Evolutionary conservation across 2,329 filamentous ascomycete species (phyloP).

Genomic region (Epichloe gansuensis): DNA sequence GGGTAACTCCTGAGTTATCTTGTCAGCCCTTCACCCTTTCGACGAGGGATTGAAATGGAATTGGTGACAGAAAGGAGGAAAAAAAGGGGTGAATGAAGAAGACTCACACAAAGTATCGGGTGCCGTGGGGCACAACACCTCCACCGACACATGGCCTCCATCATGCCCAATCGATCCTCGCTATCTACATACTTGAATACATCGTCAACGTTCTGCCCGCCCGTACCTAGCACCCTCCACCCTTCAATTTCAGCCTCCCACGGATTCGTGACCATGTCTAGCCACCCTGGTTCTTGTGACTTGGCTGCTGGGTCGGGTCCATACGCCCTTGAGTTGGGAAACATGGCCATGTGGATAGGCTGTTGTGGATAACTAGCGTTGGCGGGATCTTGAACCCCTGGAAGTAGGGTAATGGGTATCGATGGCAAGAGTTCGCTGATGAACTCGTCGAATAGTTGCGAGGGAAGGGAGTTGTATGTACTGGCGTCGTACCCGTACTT

Average conservation of each 20-base stretch:
- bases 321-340: constrained; percentile 63
- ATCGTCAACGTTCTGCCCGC: constrained; percentile 89
- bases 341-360: constrained; percentile 84
- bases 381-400: constrained; percentile 74
- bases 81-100: not conserved
- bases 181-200: constrained; percentile 81
- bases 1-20: constrained; percentile 59
- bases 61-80: not conserved
- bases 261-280: constrained; percentile 85
- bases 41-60: not conserved
- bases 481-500: constrained; percentile 93
- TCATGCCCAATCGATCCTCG: constrained; percentile 69
- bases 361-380: constrained; percentile 88
- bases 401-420: constrained; percentile 79
- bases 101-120: constrained; percentile 87
- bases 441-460: constrained; percentile 72
- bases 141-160: constrained; percentile 93
- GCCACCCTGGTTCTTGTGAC: constrained; percentile 50
- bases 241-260: constrained; percentile 87
- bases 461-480: constrained; percentile 76
- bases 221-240: constrained; percentile 74
- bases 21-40: not conserved
- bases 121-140: constrained; percentile 78
- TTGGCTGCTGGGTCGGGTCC: constrained; percentile 30
- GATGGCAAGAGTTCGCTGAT: constrained; percentile 70